These are phyloP conservation scores for Xylogone sp. DNA, from an alignment of 2,329 filamentous ascomycete genomes.

Conservation along the genomic window DNA sequence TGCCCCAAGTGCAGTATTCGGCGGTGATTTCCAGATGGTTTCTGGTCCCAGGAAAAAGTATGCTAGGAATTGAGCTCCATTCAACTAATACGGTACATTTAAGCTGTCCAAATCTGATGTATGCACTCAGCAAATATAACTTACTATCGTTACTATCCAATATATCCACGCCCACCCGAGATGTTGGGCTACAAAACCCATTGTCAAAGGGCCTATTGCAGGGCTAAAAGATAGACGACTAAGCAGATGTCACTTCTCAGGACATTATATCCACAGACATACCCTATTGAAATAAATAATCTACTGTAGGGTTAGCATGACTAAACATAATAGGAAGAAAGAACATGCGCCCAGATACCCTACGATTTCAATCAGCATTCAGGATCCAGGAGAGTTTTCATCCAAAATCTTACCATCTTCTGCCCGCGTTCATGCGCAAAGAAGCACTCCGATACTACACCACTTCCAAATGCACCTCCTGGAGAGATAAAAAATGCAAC, in stretches of 20 bases:
- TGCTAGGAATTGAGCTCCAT: conserved; percentile 50
- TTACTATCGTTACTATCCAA: conserved; percentile 49
- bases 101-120: not conserved
- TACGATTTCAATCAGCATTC: not conserved
- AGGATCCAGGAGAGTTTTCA: not conserved
- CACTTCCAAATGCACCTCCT: not conserved
- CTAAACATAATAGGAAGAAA: not conserved
- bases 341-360: conserved; percentile 38
- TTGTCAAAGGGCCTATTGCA: conserved; percentile 21
- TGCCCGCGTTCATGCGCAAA: not conserved
- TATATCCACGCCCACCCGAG: conserved; percentile 52
- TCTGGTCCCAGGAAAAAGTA: conserved; percentile 54
- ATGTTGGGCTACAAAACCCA: conserved; percentile 40
- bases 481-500: not conserved
- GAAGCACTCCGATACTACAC: not conserved
- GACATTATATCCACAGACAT: too few species aligned
- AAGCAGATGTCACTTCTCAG: too few species aligned
- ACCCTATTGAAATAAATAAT: too few species aligned
- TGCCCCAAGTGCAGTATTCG: conserved; percentile 26
- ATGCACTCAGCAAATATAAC: not conserved
- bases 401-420: not conserved
- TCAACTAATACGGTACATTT: conserved; percentile 35
- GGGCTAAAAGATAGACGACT: conserved; percentile 9
- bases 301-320: not conserved
- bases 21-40: conserved; percentile 54